Evolutionary conservation across 129 eudicot species (phyloP).

Genomic region (Artemisia tridentata): DNA sequence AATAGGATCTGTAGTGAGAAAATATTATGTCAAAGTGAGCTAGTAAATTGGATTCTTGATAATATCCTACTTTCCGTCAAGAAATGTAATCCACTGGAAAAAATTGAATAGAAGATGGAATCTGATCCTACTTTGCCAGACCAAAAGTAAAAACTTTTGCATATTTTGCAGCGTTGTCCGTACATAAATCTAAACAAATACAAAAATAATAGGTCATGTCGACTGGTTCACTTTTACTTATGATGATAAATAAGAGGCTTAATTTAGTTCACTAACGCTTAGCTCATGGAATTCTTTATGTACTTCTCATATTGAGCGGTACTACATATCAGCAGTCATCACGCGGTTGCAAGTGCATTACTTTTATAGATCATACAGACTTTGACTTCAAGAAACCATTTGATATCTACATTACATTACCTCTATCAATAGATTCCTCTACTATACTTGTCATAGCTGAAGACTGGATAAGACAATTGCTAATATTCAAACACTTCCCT

Average conservation of each 20-base stretch:
- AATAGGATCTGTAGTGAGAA: constrained; percentile 25
- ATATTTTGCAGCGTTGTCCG: constrained; percentile 22
- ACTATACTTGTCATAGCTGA: background rate
- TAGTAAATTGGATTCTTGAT: constrained; percentile 34
- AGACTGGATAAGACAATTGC: background rate
- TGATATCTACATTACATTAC: too few relatives aligned
- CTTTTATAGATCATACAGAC: too few relatives aligned
- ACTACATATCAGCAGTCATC: too few relatives aligned
- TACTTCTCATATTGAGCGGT: too few relatives aligned
- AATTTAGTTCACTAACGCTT: too few relatives aligned
- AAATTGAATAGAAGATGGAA: constrained; percentile 33
- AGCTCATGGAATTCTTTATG: too few relatives aligned
- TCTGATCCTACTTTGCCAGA: constrained; percentile 24
- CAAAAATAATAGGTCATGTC: background rate
- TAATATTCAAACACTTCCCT: constrained; percentile 1
- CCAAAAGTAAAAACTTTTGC: constrained; percentile 22
- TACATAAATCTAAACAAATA: constrained; percentile 16
- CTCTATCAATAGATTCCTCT: background rate
- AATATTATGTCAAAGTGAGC: constrained; percentile 20
- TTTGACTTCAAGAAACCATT: too few relatives aligned
- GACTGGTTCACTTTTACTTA: background rate
- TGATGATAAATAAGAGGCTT: background rate
- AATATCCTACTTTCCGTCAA: constrained; percentile 33
- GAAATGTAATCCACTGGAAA: constrained; percentile 35
- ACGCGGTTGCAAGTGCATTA: too few relatives aligned